These are phyloP conservation scores for Candida sp. DNA, from an alignment of 1,139 yeast species.

Conservation along the genomic window DNA sequence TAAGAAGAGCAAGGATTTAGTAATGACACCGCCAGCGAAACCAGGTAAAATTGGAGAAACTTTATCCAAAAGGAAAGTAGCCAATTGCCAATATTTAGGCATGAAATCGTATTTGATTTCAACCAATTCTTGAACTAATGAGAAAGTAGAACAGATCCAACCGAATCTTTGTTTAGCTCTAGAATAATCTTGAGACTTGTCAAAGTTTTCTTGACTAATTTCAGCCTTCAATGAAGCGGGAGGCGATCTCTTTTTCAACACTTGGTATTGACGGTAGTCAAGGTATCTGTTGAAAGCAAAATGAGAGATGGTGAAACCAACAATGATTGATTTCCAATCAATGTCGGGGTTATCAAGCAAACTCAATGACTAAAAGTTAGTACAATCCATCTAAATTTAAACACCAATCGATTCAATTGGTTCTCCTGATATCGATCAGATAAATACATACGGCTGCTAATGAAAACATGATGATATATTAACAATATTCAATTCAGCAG, in stretches of 20 bases:
- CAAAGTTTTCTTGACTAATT: slow-evolving; percentile 68
- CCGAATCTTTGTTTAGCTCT: slow-evolving; percentile 78
- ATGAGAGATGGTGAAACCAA: slow-evolving; percentile 76
- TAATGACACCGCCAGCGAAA: slow-evolving; percentile 51
- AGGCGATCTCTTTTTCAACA: slow-evolving; percentile 49
- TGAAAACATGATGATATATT: slow-evolving; percentile 3
- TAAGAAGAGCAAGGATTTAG: slow-evolving; percentile 68
- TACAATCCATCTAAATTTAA: background rate
- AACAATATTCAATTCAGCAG: background rate
- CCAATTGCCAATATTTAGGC: slow-evolving; percentile 65
- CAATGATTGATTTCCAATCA: slow-evolving; percentile 74
- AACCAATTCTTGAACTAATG: slow-evolving; percentile 54
- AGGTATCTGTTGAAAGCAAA: slow-evolving; percentile 72
- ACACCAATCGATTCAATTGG: background rate
- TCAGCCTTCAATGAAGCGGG: slow-evolving; percentile 67
- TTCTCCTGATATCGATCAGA: background rate
- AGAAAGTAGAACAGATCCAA: slow-evolving; percentile 50
- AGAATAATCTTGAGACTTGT: slow-evolving; percentile 76
- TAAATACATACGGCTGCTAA: slow-evolving; percentile 5
- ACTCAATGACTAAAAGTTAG: slow-evolving; percentile 22
- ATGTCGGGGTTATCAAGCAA: slow-evolving; percentile 48
- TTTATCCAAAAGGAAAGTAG: slow-evolving; percentile 38
- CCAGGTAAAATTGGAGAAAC: slow-evolving; percentile 35
- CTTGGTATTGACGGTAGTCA: slow-evolving; percentile 72
- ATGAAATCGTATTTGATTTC: slow-evolving; percentile 60